Percentiles rank a stretch among this genome's conserved stretches.
Conservation (phyloP, 495 filamentous ascomycete genomes). For the Aspergillus mulundensis region DNA sequence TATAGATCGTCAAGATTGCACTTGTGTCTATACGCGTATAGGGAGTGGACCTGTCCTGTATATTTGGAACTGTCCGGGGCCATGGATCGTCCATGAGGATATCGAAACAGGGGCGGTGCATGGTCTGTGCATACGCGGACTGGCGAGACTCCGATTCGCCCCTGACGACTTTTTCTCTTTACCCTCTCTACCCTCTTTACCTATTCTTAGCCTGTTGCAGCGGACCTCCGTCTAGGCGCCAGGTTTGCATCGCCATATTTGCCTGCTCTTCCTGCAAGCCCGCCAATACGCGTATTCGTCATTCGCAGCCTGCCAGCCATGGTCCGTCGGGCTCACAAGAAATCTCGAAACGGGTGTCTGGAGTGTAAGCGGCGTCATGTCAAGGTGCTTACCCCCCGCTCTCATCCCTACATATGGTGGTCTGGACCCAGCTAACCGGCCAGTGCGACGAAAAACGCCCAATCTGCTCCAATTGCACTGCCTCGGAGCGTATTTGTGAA, state of each 20-base stretch:
- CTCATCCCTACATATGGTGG: not conserved
- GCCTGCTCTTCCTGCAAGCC: not conserved
- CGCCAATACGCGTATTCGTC: conserved; percentile 2
- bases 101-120: not conserved
- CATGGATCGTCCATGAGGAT: not conserved
- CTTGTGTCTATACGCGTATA: conserved; percentile 4
- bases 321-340: conserved; percentile 31
- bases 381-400: conserved; percentile 27
- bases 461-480: conserved; percentile 32
- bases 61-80: not conserved
- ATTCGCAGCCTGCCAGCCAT: too few relatives aligned
- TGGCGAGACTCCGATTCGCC: not conserved
- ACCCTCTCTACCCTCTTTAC: too few relatives aligned
- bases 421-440: not conserved
- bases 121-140: conserved; percentile 14
- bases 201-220: too few relatives aligned
- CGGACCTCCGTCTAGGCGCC: too few relatives aligned
- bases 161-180: not conserved
- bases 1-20: too few relatives aligned
- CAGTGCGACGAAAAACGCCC: conserved; percentile 37
- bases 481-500: conserved; percentile 26
- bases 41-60: not conserved
- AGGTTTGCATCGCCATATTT: not conserved
- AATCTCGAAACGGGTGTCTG: conserved; percentile 35
- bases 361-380: conserved; percentile 39